A percentile compares a stretch with the other conserved stretches of the same genome.
These are phyloP conservation scores for Penium margaritaceum DNA, from an alignment of 139 green algal genomes.

Conservation along the genomic window DNA sequence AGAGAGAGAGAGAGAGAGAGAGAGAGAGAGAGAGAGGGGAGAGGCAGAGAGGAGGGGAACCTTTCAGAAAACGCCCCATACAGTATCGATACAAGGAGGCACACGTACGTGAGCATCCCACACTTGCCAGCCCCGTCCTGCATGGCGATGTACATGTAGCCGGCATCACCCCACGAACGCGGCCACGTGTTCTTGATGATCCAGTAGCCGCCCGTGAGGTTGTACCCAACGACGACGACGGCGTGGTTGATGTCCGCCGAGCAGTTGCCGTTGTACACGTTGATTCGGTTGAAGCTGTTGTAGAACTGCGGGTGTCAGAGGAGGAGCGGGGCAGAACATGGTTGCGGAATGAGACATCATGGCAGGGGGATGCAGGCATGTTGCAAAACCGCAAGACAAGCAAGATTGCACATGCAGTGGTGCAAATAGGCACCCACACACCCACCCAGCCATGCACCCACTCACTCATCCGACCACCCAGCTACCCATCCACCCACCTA, in stretches of 20 bases:
- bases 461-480: too few species aligned
- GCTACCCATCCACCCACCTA: too few species aligned
- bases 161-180: conserved; percentile 42
- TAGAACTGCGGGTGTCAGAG: background rate
- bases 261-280: background rate
- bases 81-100: background rate
- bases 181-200: conserved; percentile 54
- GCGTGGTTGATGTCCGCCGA: background rate
- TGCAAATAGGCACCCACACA: too few species aligned
- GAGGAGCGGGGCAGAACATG: background rate
- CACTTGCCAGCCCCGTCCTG: conserved; percentile 4
- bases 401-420: too few species aligned
- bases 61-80: too few species aligned
- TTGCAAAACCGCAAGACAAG: too few species aligned
- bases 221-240: conserved; percentile 5
- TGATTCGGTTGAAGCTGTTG: background rate
- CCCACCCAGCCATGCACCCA: too few species aligned
- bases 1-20: too few species aligned
- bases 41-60: too few species aligned
- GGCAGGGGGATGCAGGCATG: too few species aligned
- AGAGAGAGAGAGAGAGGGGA: too few species aligned
- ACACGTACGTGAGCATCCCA: background rate
- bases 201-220: conserved; percentile 28
- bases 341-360: too few species aligned
- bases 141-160: conserved; percentile 28